Base-by-base conservation (phyloP, 192 early-diverging fungal species). In the Linnemannia hyalina region DNA sequence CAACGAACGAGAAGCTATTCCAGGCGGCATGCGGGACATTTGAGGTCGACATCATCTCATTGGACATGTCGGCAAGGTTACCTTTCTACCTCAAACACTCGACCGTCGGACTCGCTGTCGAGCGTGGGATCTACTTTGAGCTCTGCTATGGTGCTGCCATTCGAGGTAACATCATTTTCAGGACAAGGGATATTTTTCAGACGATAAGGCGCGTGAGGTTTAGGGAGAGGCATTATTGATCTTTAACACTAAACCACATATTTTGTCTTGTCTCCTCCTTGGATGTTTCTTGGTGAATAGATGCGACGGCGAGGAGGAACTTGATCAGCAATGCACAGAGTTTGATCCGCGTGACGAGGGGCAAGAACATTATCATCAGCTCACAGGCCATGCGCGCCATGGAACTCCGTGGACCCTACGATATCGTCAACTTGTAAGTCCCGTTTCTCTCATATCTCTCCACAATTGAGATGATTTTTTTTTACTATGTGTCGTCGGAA, bases 11-110 rank as follows among this genome's bases (percentile, higher is more conserved):
- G 87, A 95, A 96, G 41, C 82, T 92, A 2, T 95, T 97, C 57
- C 93, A 94, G 55, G 76, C 88, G 40, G 95, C 95, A 13, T 97
- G 95, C 77, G 76, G 86, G 26, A 88, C 90, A 38, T 86, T 92
- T 41, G 96, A 97, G 52, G 83, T 96, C 29, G 97, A 98, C 81
- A 94, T 98, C 52, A 96, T 98, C 52, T 92, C 94, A 42, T 82
- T 98, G 20, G 96, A 97, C 74, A 83, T 94, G 82, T 85, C 89
- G 29, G 71, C 90, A 71, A 88, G 94, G 54, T 75, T 97, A 42
- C 93, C 93, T 35, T 95, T 95, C 82, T 92, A 90, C 85, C 68
- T 97, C 60, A 93, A 94, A 78, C 87, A 91, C 69, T 82, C 93
- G 22, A 93, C 91, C 6, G 83, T 97, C 52, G 94, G 94, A 49